Conservation (phyloP, 768 basidiomycete genomes). For the Coprinopsis cinerea region DNA sequence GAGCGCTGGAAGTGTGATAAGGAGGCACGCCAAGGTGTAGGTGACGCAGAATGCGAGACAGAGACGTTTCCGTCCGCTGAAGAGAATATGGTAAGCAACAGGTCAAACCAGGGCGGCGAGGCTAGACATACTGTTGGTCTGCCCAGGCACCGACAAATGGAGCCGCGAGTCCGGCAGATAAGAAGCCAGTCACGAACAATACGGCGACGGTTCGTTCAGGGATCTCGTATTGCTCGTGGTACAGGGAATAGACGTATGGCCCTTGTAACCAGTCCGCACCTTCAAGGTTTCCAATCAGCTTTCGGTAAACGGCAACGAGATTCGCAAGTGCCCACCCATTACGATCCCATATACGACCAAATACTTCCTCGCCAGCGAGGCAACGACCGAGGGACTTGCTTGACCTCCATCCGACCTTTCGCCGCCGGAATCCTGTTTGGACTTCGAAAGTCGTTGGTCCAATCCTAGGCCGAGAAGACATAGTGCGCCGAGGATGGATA, state of each 20-base stretch:
- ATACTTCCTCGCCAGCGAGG: slow-evolving; percentile 38
- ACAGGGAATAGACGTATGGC: slow-evolving; percentile 72
- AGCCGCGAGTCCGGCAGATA: slow-evolving; percentile 62
- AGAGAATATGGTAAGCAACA: neutral
- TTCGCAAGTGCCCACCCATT: slow-evolving; percentile 46
- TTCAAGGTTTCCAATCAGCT: slow-evolving; percentile 19
- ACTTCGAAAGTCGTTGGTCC: neutral
- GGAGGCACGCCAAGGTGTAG: slow-evolving; percentile 54
- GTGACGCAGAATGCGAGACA: slow-evolving; percentile 70
- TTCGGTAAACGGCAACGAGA: neutral
- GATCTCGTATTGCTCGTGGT: slow-evolving; percentile 60
- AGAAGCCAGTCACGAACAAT: slow-evolving; percentile 73
- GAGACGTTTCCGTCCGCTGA: slow-evolving; percentile 59
- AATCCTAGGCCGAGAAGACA: neutral
- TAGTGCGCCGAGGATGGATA: neutral
- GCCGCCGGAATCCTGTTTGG: too few relatives aligned
- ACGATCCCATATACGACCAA: slow-evolving; percentile 65
- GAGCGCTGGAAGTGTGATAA: slow-evolving; percentile 50
- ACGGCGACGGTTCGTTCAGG: slow-evolving; percentile 60
- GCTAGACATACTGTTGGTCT: slow-evolving; percentile 55
- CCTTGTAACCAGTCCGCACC: slow-evolving; percentile 80
- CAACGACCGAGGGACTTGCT: neutral
- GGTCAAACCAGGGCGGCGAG: neutral
- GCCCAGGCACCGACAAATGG: slow-evolving; percentile 76
- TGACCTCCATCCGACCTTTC: neutral